Evolutionary conservation across 1,284 basidiomycete species (phyloP), one percentile per base, ranked within the genome.

Genomic region (Tilletiopsis washingtonensis): DNA sequence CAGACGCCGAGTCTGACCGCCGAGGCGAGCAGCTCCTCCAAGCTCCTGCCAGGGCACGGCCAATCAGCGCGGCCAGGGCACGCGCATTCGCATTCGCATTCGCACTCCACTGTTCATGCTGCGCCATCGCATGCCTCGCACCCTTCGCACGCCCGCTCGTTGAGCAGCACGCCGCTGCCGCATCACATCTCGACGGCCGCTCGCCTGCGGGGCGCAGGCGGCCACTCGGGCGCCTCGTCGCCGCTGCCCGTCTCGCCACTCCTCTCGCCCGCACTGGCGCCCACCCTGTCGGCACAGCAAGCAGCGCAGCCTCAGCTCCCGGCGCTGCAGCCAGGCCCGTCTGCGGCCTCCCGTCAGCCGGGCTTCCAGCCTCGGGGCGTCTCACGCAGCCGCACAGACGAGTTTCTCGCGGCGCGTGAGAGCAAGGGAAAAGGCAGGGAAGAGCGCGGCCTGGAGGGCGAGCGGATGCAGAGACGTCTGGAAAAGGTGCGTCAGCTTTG

Each of bases 301-400:
- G 32, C 12, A 1, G 17, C 17, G 32, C 12, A 34, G 12, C 32
- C 12, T 34, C 12, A 2, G 12, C 17, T 34, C 32, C 12, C 32
- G 12, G 17, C 32, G 32, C 12, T 34, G 32, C 32, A 34, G 32
- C 32, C 12, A 34, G 12, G 32, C 32, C 32, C 32, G 32, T 11
- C 32, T 12, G 12, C 12, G 32, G 17, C 32, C 32, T 34, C 58
- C 3, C 62, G 64, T 41, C 51, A 61, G 40, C 49, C 60, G 7
- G 62, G 62, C 1, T 69, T 67, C 40, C 67, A 69, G 44, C 67
- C 67, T 3, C 65, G 62, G 32, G 67, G 67, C 7, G 60, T 61
- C 9, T 40, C 60, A 12, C 50, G 64, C n/a, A 32, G 59, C 3
- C 32, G 63, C 4, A 63, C 59, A 2, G 52, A 49, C 26, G 64